These are phyloP conservation scores for Cucurbitaria berberidis DNA, from an alignment of 2,329 filamentous ascomycete species.

Conservation along the genomic window DNA sequence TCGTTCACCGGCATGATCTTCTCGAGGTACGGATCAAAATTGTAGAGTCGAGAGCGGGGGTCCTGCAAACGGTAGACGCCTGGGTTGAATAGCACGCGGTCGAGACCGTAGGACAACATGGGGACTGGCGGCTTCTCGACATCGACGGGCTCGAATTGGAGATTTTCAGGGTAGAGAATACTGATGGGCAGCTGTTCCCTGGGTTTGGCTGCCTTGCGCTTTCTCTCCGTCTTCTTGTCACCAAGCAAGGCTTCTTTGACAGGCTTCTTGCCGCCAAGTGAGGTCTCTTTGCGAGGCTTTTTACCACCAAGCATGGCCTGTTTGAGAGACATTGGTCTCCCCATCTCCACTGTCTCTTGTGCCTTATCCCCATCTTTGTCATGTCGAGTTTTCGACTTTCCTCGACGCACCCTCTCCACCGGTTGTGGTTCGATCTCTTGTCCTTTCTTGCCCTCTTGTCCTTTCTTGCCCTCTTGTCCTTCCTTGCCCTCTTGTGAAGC, in stretches of 20 bases:
- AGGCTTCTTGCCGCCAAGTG: no score
- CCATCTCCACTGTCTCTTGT: neutral
- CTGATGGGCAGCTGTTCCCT: slow-evolving; percentile 31
- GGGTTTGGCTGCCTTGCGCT: slow-evolving; percentile 4
- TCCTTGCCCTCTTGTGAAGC: neutral
- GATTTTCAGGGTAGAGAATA: slow-evolving; percentile 30
- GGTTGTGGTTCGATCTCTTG: neutral
- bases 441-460: neutral
- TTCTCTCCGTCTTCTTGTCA: slow-evolving; percentile 11
- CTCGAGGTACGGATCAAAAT: slow-evolving; percentile 94
- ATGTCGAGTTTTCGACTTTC: neutral
- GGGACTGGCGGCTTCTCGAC: slow-evolving; percentile 63
- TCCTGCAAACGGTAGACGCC: slow-evolving; percentile 92
- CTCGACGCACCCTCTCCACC: no score
- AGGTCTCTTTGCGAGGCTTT: no score
- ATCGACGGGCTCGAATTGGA: slow-evolving; percentile 48
- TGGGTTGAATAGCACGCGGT: slow-evolving; percentile 90
- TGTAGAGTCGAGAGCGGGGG: slow-evolving; percentile 83
- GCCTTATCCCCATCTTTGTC: neutral
- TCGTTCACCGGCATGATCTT: slow-evolving; percentile 91
- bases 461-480: neutral
- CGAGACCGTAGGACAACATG: slow-evolving; percentile 73
- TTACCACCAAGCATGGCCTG: slow-evolving; percentile 30
- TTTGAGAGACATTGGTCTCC: slow-evolving; percentile 19
- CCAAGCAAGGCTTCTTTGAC: slow-evolving; percentile 33